Evolutionary conservation across 495 filamentous ascomycete species (phyloP), one percentile per base, ranked within the genome.

Genomic region (Penicillium mononematosum): DNA sequence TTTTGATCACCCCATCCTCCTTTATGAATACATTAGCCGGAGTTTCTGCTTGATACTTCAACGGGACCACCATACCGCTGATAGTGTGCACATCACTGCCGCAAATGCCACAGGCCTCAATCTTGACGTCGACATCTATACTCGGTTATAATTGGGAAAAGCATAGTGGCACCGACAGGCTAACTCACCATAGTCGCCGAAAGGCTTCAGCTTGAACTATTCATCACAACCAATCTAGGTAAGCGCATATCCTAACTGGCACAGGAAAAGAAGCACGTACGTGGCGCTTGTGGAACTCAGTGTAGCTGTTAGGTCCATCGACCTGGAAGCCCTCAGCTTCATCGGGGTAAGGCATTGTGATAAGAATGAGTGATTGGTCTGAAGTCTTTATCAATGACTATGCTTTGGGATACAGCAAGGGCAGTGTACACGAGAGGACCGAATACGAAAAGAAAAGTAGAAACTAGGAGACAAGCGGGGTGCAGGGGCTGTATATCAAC

Each of bases 51-150:
- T 31, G 17, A 17, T 29, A 4, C 32, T 45, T n/a, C 16, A 12
- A 19, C 3, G n/a, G 16, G 20, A 6, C 43, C 1, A 0, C 17
- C 55, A 41, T 68, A 75, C 73, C 85, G 48, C 80, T 89, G 52
- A 88, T 84, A 43, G 85, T 90, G 76, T 93, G 89, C 16, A 91
- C 83, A 63, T 92, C 90, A 24, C 82, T 87, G 10, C 86, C 88
- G 70, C 89, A 91, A 11, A 93, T 86, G 63, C 90, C 89, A 69
- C 90, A 94, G 53, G 81, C 81, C 55, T 87, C 84, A 55, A 88
- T 83, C 66, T 83, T 80, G 53, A 92, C 78, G 59, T 92, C 89
- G 56, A 92, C 78, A 62, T 92, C 88, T 75, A 36, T 50, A 16
- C 7, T 47, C 44, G 10, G 42, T 58, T 36, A 65, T 45, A 43